Conservation (phyloP, 2,329 filamentous ascomycete genomes). For the Fusarium tjaetaba region DNA sequence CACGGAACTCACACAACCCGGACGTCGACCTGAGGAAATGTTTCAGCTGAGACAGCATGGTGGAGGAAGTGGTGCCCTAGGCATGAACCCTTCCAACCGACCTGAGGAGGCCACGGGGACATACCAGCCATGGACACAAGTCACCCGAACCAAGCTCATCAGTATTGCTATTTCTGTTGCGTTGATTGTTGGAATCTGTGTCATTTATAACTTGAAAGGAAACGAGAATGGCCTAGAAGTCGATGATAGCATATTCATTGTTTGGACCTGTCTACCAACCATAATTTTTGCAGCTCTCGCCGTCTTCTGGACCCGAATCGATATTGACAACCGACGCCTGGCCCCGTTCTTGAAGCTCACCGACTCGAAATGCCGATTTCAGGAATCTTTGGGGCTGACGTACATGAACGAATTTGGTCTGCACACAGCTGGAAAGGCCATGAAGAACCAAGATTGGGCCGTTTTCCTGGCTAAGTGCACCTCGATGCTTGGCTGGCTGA, state of each 20-base stretch:
- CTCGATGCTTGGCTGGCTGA: conserved; percentile 43
- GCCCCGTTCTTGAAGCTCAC: conserved; percentile 42
- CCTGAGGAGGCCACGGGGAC: conserved; percentile 21
- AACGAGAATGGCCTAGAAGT: conserved; percentile 32
- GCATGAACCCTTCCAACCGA: conserved; percentile 11
- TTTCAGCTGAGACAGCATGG: conserved; percentile 42
- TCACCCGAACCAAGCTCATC: conserved; percentile 17
- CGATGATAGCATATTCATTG: conserved; percentile 30
- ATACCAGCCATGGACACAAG: conserved; percentile 43
- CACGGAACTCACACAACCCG: conserved; percentile 37
- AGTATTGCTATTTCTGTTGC: conserved; percentile 25
- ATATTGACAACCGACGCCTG: conserved; percentile 41
- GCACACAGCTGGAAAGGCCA: conserved; percentile 38
- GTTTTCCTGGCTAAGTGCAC: conserved; percentile 43
- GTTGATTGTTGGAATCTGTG: conserved; percentile 37
- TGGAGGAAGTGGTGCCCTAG: conserved; percentile 28
- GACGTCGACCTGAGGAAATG: conserved; percentile 34
- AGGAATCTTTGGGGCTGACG: conserved; percentile 40
- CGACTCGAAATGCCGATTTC: conserved; percentile 32
- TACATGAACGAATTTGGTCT: conserved; percentile 45
- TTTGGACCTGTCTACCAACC: conserved; percentile 44
- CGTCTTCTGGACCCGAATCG: conserved; percentile 40
- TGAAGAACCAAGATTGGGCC: conserved; percentile 40
- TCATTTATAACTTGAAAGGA: conserved; percentile 35
- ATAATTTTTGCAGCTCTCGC: conserved; percentile 34